Conservation (phyloP, 257 asterid species). For the Solanum etuberosum region DNA sequence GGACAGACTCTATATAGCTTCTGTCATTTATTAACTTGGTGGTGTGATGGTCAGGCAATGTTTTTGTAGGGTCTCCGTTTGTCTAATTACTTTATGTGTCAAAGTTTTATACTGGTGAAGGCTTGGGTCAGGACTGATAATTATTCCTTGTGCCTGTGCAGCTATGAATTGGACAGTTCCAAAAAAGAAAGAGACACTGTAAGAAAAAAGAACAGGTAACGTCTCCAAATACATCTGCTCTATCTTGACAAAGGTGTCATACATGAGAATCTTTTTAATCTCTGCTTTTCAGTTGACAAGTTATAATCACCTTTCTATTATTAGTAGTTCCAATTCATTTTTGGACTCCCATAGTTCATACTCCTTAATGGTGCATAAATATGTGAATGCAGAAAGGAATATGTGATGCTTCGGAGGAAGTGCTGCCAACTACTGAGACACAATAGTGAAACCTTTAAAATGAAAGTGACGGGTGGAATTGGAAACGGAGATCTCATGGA, state of each 20-base stretch:
- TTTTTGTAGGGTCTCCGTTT: not conserved
- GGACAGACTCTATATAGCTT: not conserved
- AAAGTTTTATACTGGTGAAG: not conserved
- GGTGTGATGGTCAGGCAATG: not conserved
- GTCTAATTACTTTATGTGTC: not conserved
- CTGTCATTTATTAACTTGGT: not conserved
- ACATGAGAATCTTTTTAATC: not conserved
- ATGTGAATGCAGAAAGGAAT: slow-evolving; percentile 45
- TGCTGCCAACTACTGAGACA: slow-evolving; percentile 46
- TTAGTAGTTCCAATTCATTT: not conserved
- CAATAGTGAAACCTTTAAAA: slow-evolving; percentile 30
- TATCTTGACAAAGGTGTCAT: not conserved
- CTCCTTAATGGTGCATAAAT: not conserved
- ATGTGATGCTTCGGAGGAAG: slow-evolving; percentile 47
- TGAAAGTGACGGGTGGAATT: slow-evolving; percentile 36
- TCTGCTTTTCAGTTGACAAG: not conserved
- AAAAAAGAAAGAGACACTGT: slow-evolving; percentile 45
- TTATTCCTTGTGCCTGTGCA: slow-evolving; percentile 14
- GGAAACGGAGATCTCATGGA: slow-evolving; percentile 34
- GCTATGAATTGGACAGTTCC: slow-evolving; percentile 69
- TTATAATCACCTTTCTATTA: not conserved
- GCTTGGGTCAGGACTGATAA: not conserved
- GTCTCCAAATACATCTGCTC: not conserved
- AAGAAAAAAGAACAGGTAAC: slow-evolving; percentile 59
- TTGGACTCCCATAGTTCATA: not conserved